Base-by-base conservation (phyloP, 1,139 yeast genomes). In the Diutina mesorugosa region DNA sequence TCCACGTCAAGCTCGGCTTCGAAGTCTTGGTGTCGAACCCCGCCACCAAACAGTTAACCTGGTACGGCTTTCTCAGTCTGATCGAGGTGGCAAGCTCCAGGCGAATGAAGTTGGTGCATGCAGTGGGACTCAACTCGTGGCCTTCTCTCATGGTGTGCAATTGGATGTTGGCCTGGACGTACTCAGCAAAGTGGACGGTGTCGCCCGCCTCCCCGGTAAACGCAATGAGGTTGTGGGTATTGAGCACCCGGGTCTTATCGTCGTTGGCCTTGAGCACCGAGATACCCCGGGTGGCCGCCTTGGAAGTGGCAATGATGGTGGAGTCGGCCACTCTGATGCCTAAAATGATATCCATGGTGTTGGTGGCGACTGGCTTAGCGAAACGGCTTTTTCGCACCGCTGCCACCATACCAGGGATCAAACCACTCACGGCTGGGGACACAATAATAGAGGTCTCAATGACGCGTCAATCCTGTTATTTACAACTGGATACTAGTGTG, bases 181-280 rank as follows among this genome's bases (percentile, higher is more conserved):
- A 89, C 67, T 93, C 98, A 51, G 97, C 95, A 72, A 93, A 91
- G 69, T 93, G 96, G n/a, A 88, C 91, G 3, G 98, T 89, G 68
- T 93, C 99, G 59, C 99, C 99, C 4, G 97, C 80, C 69, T 93
- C 99, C 58, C 99, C 99, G 4, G 96, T 86, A 72, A 75, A 91
- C 56, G 97, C 97, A 74, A 93, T 79, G 63, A 91, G 76, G 59
- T 89, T 81, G 67, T 87, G 95, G 55, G 83, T 79, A 64, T 89
- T 89, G 63, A 93, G 77, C 55, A 71, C 73, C 61, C 95, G 74
- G 12, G 98, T 91, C 73, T 93, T 93, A 71, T 90, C 96, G 70
- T 93, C 99, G 55, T 81, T 80, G 56, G 83, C 85, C 67, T 91
- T 91, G 64, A 93, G 76, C 54, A 93, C 82, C 10, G 97, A 87